Evolutionary conservation across 1,284 basidiomycete genomes (phyloP).

Genomic region (Melampsora americana): DNA sequence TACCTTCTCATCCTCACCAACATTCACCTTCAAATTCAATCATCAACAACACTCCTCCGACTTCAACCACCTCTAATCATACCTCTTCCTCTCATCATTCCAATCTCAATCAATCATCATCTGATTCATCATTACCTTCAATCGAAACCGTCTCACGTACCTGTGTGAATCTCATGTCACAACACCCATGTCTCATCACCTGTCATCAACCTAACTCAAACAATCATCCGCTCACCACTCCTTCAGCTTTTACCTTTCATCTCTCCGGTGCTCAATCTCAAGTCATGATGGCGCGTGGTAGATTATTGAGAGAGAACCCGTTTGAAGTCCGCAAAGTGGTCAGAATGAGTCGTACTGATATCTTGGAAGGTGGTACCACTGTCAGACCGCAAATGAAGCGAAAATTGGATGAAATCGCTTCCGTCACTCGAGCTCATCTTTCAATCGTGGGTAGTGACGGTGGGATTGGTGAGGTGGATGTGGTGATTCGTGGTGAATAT

Average conservation of each 20-base stretch:
- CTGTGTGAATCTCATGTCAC: conserved; percentile 37
- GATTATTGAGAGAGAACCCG: conserved; percentile 83
- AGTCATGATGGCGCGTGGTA: conserved; percentile 83
- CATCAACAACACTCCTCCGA: conserved; percentile 13
- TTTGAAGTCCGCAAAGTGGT: conserved; percentile 75
- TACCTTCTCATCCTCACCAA: conserved; percentile 9
- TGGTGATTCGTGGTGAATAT: conserved; percentile 78
- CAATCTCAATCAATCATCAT: conserved; percentile 12
- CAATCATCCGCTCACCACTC: neutral
- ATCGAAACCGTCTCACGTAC: conserved; percentile 22
- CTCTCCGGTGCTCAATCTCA: conserved; percentile 86
- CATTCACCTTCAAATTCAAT: conserved; percentile 11
- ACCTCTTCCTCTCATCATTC: conserved; percentile 9
- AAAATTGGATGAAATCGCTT: conserved; percentile 85
- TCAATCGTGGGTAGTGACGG: conserved; percentile 61
- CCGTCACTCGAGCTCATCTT: conserved; percentile 79
- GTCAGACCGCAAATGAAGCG: conserved; percentile 82
- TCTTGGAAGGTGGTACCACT: conserved; percentile 79
- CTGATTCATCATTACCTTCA: conserved; percentile 20
- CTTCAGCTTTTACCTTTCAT: conserved; percentile 61
- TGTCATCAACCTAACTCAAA: conserved; percentile 7
- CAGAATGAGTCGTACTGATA: conserved; percentile 85
- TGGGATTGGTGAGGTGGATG: conserved; percentile 84
- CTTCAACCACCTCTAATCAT: conserved; percentile 11
- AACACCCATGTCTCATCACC: conserved; percentile 41